Base-by-base conservation (phyloP, 768 basidiomycete species). In the Roridomyces roridus region DNA sequence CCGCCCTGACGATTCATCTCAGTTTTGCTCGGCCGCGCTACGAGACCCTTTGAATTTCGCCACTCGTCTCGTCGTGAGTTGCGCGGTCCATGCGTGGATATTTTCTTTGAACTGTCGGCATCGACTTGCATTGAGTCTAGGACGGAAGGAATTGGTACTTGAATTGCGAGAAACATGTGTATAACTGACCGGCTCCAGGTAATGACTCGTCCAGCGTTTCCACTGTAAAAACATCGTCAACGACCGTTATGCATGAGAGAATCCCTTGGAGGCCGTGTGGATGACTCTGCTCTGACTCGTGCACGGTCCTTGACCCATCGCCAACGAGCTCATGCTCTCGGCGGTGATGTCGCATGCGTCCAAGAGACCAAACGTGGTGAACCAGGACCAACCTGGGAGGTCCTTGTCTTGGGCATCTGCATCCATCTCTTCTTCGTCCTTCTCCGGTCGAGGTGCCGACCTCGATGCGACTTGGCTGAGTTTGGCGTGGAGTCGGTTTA, bases 71-170 rank as follows among this genome's bases (percentile, higher is more conserved):
- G 80, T 57, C 94, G 78, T 44, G 91, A 89, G 46, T 80, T 77
- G 28, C 92, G 85, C 3, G 87, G 82, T 12, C 93, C 94, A 65
- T 94, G 91, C 3, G 94, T 96, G 9, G 93, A 94, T 59, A 94
- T 79, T 20, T 68, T 70, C 45, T 68, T 69, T 5, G 73, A 47
- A 54, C 64, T 62, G 42, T 71, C 71, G 23, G 70, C 51, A 46
- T 91, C 88, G 37, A 87, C 66, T 48, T 77, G 74, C 85, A 87
- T 88, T 5, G 74, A 71, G 58, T 83, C 86, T 80, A 62, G 46
- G 54, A n/a, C n/a, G n/a, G 40, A 51, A 58, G 26, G 46, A 42
- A 54, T 37, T n/a, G 20, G 54, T 44, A 48, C 64, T 62, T 64
- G 63, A 47, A 23, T 49, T 20, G 42, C 23, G n/a, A 23, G 9